Evolutionary conservation across 2,329 filamentous ascomycete species (phyloP), one percentile per base, ranked within the genome.

Genomic region (Pseudogymnoascus sp.): DNA sequence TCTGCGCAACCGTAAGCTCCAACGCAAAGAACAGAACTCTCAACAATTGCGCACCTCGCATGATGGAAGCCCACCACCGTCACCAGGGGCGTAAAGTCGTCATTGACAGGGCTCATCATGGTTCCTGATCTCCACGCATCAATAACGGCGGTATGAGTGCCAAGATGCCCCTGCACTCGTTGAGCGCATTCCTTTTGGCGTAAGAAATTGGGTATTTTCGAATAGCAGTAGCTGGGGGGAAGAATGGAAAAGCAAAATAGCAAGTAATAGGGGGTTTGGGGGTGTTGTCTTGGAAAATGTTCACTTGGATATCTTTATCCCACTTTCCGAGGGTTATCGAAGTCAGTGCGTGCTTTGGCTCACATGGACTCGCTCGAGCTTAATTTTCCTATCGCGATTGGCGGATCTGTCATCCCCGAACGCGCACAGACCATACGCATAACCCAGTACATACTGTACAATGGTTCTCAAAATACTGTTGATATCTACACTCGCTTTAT

Each of bases 21-120:
- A 21, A 62, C 26, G 57, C 23, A 39, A 54, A 64, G 51, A 61
- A 61, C 37, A 60, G 36, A 62, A 62, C 40, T 47, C 26, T 57
- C 51, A 62, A 62, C 47, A 42, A 60, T 51, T 51, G 65, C 69
- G 65, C 69, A 77, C 75, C 85, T 81, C 63, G 89, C 89, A 81
- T 93, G 90, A 76, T 93, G 89, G 73, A 93, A 93, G 75, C 89
- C 90, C 70, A 93, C 89, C 65, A 93, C 88, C 67, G 87, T 86
- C 60, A 93, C 88, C 73, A 93, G 80, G 51, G 90, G 89, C 64
- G 80, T 78, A 73, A 87, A 88, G 65, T 77, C 71, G 64, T 65
- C 70, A 71, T 75, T 75, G 64, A 66, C 65, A 67, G 57, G 45
- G 34, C 65, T 61, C 39, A 42, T 61, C 59, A 61, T 61, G 39